A percentile compares a stretch with the other conserved stretches of the same genome.
Conservation (phyloP, 164 flowering plant genomes). For the Kalanchoe fedtschenkoi region DNA sequence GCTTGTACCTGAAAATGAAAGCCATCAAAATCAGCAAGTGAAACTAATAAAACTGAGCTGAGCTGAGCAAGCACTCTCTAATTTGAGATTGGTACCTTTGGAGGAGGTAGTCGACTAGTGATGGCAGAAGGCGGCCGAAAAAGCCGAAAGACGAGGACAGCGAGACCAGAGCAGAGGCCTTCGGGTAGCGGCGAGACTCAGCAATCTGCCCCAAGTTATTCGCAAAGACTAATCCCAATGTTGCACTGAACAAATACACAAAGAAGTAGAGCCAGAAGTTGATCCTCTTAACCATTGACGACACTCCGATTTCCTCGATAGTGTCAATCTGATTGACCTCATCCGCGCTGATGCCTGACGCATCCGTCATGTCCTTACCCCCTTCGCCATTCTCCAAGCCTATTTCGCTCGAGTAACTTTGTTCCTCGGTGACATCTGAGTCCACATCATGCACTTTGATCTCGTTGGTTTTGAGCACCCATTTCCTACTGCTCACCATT, state of each 20-base stretch:
- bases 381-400: neutral
- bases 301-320: slow-evolving; percentile 52
- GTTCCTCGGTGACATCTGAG: neutral
- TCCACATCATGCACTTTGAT: slow-evolving; percentile 11
- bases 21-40: neutral
- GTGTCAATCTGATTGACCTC: slow-evolving; percentile 7
- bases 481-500: slow-evolving; percentile 7
- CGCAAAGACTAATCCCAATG: slow-evolving; percentile 72
- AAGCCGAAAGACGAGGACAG: slow-evolving; percentile 74
- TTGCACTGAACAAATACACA: slow-evolving; percentile 63
- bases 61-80: neutral
- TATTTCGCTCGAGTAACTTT: neutral
- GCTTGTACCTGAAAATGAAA: slow-evolving; percentile 31
- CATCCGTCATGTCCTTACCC: neutral
- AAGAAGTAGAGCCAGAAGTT: slow-evolving; percentile 93
- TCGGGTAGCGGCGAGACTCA: slow-evolving; percentile 58
- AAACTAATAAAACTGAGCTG: neutral
- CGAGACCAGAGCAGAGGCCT: slow-evolving; percentile 56
- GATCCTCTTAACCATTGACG: slow-evolving; percentile 42
- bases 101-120: slow-evolving; percentile 43
- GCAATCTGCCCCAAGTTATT: slow-evolving; percentile 92
- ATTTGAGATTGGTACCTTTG: slow-evolving; percentile 30
- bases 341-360: neutral
- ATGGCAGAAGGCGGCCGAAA: slow-evolving; percentile 87
- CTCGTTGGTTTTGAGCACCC: slow-evolving; percentile 20